Percentiles rank a stretch among this genome's conserved stretches.
Evolutionary conservation across 1,139 yeast genomes (phyloP).

Genomic region (Suhomyces guaymorum): DNA sequence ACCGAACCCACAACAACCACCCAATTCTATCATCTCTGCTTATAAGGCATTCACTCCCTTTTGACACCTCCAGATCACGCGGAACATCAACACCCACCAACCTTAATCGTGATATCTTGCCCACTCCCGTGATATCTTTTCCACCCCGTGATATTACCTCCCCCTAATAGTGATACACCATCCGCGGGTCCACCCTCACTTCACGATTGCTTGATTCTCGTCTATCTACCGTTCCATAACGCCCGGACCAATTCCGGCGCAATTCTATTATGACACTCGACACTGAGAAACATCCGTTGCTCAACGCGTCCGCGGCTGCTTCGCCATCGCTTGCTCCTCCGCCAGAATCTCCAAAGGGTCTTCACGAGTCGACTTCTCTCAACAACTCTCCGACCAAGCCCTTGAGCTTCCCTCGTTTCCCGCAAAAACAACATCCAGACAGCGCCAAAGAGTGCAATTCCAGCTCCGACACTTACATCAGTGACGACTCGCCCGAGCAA

Average conservation of each 20-base stretch:
- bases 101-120: too few relatives aligned
- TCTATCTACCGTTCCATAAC: background rate
- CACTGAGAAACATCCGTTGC: constrained; percentile 9
- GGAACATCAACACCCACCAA: background rate
- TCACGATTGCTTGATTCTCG: too few relatives aligned
- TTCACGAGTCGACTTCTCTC: constrained; percentile 15
- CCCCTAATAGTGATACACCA: too few relatives aligned
- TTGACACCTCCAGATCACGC: constrained; percentile 3
- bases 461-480: constrained; percentile 46
- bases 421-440: constrained; percentile 9
- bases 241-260: background rate
- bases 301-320: constrained; percentile 6
- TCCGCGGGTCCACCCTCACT: too few relatives aligned
- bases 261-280: constrained; percentile 3
- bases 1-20: constrained; percentile 12
- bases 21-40: constrained; percentile 1
- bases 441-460: constrained; percentile 36
- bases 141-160: too few relatives aligned
- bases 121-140: too few relatives aligned
- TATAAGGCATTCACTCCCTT: constrained; percentile 7
- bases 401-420: constrained; percentile 27
- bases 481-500: constrained; percentile 26
- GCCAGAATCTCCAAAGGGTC: constrained; percentile 5
- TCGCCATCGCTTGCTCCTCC: constrained; percentile 3
- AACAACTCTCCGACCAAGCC: constrained; percentile 40